phyloP scores from a whole-genome alignment of 805 yeast species.

The Debaryomyces tyrocola region DNA sequence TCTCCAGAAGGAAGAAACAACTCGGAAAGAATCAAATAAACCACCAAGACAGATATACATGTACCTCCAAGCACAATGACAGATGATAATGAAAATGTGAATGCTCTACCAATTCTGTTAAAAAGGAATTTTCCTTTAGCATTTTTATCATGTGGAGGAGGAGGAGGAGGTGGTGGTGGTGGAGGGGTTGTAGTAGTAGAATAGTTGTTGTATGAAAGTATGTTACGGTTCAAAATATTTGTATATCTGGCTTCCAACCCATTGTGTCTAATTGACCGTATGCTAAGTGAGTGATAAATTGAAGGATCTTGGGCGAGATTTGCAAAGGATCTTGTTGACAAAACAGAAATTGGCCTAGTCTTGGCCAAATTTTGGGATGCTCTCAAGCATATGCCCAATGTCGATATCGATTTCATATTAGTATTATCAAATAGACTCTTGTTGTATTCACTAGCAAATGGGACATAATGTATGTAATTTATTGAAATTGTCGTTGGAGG shows the following conservation, averaged over 20 bases:
- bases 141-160: conserved; percentile 34
- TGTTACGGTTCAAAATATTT: neutral
- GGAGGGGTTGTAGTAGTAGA: conserved; percentile 15
- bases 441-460: too few relatives aligned
- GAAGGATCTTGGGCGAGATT: neutral
- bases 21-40: conserved; percentile 77
- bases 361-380: neutral
- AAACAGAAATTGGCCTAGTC: neutral
- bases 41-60: conserved; percentile 64
- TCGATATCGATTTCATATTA: neutral
- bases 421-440: neutral
- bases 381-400: neutral
- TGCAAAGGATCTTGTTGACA: neutral
- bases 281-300: neutral
- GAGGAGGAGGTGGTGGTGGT: conserved; percentile 43
- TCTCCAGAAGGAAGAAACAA: conserved; percentile 88
- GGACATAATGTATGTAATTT: too few relatives aligned
- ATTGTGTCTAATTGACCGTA: neutral
- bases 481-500: too few relatives aligned
- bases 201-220: conserved; percentile 5
- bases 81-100: conserved; percentile 63
- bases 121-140: conserved; percentile 44
- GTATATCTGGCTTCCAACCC: neutral
- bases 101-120: conserved; percentile 51
- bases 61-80: conserved; percentile 65